A percentile compares a stretch with the other conserved stretches of the same genome.
These are phyloP conservation scores for Rhodofomes roseus DNA, from an alignment of 1,284 basidiomycete species.

Conservation along the genomic window DNA sequence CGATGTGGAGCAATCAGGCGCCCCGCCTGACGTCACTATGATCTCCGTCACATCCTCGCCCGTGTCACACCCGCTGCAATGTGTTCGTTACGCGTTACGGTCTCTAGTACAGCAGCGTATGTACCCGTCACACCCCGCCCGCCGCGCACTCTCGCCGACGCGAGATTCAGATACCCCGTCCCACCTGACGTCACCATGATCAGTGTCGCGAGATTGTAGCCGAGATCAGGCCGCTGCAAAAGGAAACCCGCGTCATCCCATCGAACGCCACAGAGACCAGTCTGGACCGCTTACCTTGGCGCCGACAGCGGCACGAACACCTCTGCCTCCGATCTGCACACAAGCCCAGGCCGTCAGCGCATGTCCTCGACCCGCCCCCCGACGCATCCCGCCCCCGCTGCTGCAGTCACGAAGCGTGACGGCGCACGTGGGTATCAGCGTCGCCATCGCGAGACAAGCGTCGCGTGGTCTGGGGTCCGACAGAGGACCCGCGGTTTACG, in stretches of 20 bases:
- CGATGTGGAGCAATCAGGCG: background rate
- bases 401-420: background rate
- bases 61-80: background rate
- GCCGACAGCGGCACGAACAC: slow-evolving; percentile 81
- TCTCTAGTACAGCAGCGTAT: background rate
- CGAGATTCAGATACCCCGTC: background rate
- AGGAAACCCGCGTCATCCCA: slow-evolving; percentile 23
- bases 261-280: slow-evolving; percentile 5
- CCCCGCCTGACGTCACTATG: slow-evolving; percentile 5
- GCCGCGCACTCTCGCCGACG: background rate
- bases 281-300: slow-evolving; percentile 52
- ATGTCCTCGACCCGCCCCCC: background rate
- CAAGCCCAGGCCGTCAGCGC: background rate
- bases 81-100: background rate
- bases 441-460: slow-evolving; percentile 2
- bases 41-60: background rate
- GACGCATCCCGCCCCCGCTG: background rate
- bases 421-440: background rate
- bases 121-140: background rate
- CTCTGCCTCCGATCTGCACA: slow-evolving; percentile 62
- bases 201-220: slow-evolving; percentile 25
- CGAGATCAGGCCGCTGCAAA: slow-evolving; percentile 22
- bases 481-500: background rate
- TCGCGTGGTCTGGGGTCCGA: background rate
- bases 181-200: slow-evolving; percentile 8